A percentile compares a stretch with the other conserved stretches of the same genome.
Conservation (phyloP, 2,329 filamentous ascomycete genomes). For the Graphilbum sp. region DNA sequence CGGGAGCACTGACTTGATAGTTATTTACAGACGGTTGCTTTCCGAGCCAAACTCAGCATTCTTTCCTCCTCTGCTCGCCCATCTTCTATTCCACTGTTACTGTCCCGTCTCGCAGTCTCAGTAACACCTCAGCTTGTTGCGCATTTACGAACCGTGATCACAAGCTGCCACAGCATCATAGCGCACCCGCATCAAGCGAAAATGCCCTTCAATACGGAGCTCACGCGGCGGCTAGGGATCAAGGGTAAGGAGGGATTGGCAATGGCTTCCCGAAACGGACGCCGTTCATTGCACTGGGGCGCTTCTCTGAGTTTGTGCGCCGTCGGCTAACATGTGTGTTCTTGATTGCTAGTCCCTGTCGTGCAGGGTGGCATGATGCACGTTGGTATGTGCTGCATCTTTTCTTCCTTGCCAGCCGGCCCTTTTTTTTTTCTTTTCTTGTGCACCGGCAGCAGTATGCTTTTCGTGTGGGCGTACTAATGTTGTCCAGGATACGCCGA, state of each 20-base stretch:
- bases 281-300: too few species aligned
- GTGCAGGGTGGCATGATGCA: slow-evolving; percentile 66
- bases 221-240: slow-evolving; percentile 42
- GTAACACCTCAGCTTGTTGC: too few species aligned
- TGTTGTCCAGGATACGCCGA: slow-evolving; percentile 70
- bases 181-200: slow-evolving; percentile 5
- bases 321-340: slow-evolving; percentile 12
- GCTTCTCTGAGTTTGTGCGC: background rate
- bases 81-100: too few species aligned
- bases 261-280: background rate
- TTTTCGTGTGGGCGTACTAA: too few species aligned
- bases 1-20: too few species aligned
- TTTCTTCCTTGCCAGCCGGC: background rate
- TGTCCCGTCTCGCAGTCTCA: too few species aligned
- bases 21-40: too few species aligned
- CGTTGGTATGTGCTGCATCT: slow-evolving; percentile 8
- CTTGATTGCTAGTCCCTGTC: slow-evolving; percentile 43
- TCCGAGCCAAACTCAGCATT: too few species aligned
- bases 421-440: background rate
- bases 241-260: slow-evolving; percentile 13
- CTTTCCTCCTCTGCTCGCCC: too few species aligned
- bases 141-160: too few species aligned
- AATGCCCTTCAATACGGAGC: slow-evolving; percentile 42
- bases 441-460: too few species aligned
- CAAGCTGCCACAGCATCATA: background rate